Base-by-base conservation (phyloP, 1,139 yeast species). In the Hemisphaericaspora xylanilytica region DNA sequence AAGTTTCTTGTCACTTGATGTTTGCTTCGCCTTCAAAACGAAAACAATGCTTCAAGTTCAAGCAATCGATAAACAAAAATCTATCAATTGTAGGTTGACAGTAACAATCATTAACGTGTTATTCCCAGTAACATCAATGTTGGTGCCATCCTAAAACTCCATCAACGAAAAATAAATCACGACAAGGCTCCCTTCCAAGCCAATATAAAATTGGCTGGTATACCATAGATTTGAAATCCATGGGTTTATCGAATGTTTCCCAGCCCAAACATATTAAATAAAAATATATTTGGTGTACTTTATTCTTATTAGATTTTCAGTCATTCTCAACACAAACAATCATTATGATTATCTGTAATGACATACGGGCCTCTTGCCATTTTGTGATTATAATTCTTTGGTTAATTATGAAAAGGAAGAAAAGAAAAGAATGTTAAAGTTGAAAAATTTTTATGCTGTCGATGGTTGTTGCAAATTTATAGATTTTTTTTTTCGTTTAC, bases 151-250 rank as follows among this genome's bases (percentile, higher is more conserved):
- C n/a, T n/a, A n/a, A n/a, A n/a, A n/a, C n/a, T n/a, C n/a, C n/a
- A n/a, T n/a, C n/a, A n/a, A n/a, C n/a, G n/a, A n/a, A 35, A 35
- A 33, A 42, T 37, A 42, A 39, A 48, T 47, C 51, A 47, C 46
- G 67, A 60, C 68, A 63, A 63, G 68, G 68, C 68, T 63, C 68
- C 68, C 68, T 45, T 60, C 63, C 63, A 54, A 52, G 60, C 49
- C 53, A 40, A 38, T 25, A 17, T 14, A 20, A 29, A 29, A 31
- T 33, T 42, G 41, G 33, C 47, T 46, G 51, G 50, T 45, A 37
- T 44, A 46, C 49, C 47, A 44, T 41, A 35, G 35, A 13, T 14
- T 29, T n/a, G n/a, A 28, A 26, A 22, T 27, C 36, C 42, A 44
- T 47, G 50, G 50, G 50, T 45, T 45, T 45, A 39, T 25, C 20